phyloP scores from a whole-genome alignment of 2,329 filamentous ascomycete genomes.

The Phialemonium atrogriseum region DNA sequence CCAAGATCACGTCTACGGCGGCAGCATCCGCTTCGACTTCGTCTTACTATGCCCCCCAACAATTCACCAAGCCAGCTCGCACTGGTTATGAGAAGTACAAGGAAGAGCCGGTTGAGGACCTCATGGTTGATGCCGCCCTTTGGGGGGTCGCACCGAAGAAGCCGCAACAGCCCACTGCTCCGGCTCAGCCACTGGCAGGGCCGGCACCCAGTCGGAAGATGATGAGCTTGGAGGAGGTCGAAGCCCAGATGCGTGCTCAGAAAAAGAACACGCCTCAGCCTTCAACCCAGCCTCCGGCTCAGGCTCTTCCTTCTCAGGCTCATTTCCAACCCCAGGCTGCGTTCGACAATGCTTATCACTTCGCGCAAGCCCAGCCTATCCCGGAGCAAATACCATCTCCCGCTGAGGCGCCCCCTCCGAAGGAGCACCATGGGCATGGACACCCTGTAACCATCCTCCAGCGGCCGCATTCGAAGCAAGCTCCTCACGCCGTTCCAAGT shows the following conservation, averaged over 20 bases:
- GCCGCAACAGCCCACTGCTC: conserved; percentile 23
- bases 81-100: conserved; percentile 91
- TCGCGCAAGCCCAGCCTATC: conserved; percentile 11
- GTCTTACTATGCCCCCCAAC: conserved; percentile 29
- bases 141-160: conserved; percentile 74
- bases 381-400: conserved; percentile 11
- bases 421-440: conserved; percentile 26
- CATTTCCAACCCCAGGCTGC: conserved; percentile 15
- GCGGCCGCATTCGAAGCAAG: conserved; percentile 38
- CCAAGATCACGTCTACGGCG: conserved; percentile 30
- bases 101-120: conserved; percentile 77
- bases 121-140: conserved; percentile 86
- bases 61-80: conserved; percentile 51
- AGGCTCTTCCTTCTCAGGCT: conserved; percentile 22
- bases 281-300: conserved; percentile 25
- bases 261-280: conserved; percentile 40
- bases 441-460: conserved; percentile 49
- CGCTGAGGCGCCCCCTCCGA: conserved; percentile 4
- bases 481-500: conserved; percentile 23
- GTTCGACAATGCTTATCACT: conserved; percentile 14
- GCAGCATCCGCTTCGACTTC: conserved; percentile 22
- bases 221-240: conserved; percentile 94
- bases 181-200: conserved; percentile 27
- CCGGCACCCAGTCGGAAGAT: conserved; percentile 62
- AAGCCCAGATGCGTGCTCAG: conserved; percentile 79